Conservation (phyloP, 2,329 filamentous ascomycete species). For the Biscogniauxia sp. region DNA sequence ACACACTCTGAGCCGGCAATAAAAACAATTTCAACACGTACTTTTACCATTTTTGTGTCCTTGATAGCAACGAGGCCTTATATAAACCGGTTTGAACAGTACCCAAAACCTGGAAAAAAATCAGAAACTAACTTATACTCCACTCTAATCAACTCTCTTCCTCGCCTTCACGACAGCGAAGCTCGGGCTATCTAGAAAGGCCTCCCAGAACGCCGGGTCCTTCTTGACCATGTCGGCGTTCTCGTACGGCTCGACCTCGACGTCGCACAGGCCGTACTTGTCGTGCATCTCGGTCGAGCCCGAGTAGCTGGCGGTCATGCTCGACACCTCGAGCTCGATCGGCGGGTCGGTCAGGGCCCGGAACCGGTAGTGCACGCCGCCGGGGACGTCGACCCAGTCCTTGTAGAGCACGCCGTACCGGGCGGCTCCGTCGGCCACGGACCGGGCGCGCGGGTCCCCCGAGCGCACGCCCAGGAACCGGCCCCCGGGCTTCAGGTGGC, state of each 20-base stretch:
- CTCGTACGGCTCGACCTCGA: constrained; percentile 21
- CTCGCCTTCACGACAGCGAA: constrained; percentile 20
- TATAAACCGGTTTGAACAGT: too few relatives aligned
- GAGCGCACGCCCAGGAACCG: constrained; percentile 27
- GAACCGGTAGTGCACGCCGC: constrained; percentile 20
- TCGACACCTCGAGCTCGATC: constrained; percentile 19
- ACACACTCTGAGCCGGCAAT: too few relatives aligned
- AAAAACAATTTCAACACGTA: too few relatives aligned
- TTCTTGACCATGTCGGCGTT: constrained; percentile 18
- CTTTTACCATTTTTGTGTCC: too few relatives aligned
- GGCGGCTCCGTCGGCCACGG: constrained; percentile 8
- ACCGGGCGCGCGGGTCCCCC: constrained; percentile 12
- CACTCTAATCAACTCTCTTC: constrained; percentile 9
- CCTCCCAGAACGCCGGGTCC: constrained; percentile 24
- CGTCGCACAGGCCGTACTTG: constrained; percentile 22
- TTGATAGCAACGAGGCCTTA: too few relatives aligned
- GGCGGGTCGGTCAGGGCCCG: constrained; percentile 4
- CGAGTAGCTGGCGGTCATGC: constrained; percentile 21
- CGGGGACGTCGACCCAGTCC: constrained; percentile 18
- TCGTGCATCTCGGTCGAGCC: constrained; percentile 23
- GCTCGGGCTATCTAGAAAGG: constrained; percentile 21
- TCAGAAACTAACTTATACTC: background rate
- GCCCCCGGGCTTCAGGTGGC: constrained; percentile 28
- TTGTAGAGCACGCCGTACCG: constrained; percentile 15
- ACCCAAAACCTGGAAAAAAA: background rate